Conservation (phyloP, 805 yeast genomes). For the Teunomyces cretensis region DNA sequence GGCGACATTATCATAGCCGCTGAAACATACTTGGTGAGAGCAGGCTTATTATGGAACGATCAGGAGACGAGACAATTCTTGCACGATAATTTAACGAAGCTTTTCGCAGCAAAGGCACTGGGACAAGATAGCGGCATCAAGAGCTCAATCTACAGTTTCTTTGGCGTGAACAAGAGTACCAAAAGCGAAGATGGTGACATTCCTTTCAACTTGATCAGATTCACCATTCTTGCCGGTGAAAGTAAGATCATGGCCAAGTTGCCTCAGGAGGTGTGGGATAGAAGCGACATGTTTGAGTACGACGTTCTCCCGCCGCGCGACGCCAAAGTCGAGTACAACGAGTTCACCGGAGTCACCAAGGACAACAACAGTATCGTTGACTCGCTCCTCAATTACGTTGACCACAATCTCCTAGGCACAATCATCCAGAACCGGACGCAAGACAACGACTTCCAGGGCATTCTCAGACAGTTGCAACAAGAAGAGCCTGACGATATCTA, state of each 20-base stretch:
- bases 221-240: conserved; percentile 70
- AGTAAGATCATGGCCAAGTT: conserved; percentile 67
- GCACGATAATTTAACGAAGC: conserved; percentile 35
- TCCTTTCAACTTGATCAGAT: conserved; percentile 64
- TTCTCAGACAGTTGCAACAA: conserved; percentile 21
- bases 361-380: conserved; percentile 21
- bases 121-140: neutral
- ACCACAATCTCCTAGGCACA: conserved; percentile 45
- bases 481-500: conserved; percentile 9
- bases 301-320: conserved; percentile 68
- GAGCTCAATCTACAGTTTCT: conserved; percentile 13
- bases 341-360: conserved; percentile 26
- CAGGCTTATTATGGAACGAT: conserved; percentile 55
- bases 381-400: conserved; percentile 42
- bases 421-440: conserved; percentile 35
- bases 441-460: conserved; percentile 19
- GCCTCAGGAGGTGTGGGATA: conserved; percentile 60
- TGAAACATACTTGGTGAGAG: conserved; percentile 61
- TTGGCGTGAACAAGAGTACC: conserved; percentile 7
- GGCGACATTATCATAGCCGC: conserved; percentile 41
- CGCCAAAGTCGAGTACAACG: conserved; percentile 35
- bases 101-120: conserved; percentile 3
- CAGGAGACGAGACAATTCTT: conserved; percentile 47
- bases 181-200: conserved; percentile 25
- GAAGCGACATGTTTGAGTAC: conserved; percentile 63